Percentiles rank a stretch among this genome's conserved stretches.
Conservation (phyloP, 306 rosid genomes). For the Gleditsia sinensis region DNA sequence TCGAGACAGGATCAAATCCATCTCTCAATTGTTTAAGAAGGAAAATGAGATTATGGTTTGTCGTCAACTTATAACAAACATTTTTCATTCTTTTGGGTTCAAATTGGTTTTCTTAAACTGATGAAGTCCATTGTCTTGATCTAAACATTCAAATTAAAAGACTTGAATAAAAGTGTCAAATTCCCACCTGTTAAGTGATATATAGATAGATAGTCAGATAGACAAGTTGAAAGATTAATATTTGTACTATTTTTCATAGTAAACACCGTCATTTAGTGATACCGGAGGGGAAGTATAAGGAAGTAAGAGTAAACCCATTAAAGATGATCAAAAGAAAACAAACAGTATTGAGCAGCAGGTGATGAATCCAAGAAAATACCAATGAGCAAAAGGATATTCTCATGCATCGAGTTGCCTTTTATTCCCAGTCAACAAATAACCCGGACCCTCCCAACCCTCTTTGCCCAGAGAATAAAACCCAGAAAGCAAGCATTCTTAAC, state of each 20-base stretch:
- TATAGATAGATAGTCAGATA: too few relatives aligned
- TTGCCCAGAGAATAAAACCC: slow-evolving; percentile 6
- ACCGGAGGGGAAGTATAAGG: background rate
- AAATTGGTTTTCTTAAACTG: too few relatives aligned
- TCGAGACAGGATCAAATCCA: too few relatives aligned
- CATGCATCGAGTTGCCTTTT: background rate
- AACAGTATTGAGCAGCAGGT: background rate
- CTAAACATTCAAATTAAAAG: slow-evolving; percentile 16
- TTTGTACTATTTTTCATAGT: background rate
- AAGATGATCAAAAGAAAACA: background rate
- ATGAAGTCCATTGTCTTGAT: background rate
- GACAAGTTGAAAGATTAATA: background rate
- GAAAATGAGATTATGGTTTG: background rate
- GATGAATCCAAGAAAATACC: slow-evolving; percentile 35
- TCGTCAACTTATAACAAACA: background rate
- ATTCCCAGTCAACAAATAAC: background rate
- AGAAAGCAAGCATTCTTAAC: slow-evolving; percentile 20
- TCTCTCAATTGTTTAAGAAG: background rate
- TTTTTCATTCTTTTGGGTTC: background rate
- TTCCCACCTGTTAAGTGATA: slow-evolving; percentile 24
- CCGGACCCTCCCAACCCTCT: background rate
- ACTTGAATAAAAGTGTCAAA: background rate
- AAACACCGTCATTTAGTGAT: slow-evolving; percentile 26
- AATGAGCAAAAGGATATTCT: background rate
- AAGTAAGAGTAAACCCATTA: background rate